phyloP scores from a whole-genome alignment of 2,329 filamentous ascomycete species.

The Aspergillus neoniger region DNA sequence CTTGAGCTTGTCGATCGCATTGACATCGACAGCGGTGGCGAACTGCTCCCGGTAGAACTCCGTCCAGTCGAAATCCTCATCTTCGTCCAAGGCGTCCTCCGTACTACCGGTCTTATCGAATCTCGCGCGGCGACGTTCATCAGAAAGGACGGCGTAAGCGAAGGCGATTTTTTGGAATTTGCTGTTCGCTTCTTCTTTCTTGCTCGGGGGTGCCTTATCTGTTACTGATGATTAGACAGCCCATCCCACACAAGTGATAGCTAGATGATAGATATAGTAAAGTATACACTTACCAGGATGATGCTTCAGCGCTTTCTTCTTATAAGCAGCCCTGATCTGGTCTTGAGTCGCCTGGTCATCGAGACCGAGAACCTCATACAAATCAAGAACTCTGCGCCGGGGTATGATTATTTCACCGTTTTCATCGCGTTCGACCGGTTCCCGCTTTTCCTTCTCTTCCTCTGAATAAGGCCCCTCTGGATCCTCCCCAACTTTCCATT shows the following conservation, averaged over 20 bases:
- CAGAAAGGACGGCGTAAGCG: conserved; percentile 89
- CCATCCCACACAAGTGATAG: too few relatives aligned
- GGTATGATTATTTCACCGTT: conserved; percentile 10
- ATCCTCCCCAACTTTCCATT: too few relatives aligned
- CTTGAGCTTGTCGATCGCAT: conserved; percentile 75
- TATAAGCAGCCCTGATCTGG: conserved; percentile 87
- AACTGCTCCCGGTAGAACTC: conserved; percentile 88
- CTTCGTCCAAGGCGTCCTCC: conserved; percentile 71
- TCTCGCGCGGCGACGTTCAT: conserved; percentile 73
- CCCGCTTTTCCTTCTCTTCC: too few relatives aligned
- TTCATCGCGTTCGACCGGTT: conserved; percentile 5
- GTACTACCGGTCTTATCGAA: conserved; percentile 93
- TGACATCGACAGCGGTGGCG: conserved; percentile 70
- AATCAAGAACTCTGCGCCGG: conserved; percentile 41
- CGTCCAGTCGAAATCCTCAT: conserved; percentile 83
- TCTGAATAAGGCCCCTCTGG: too few relatives aligned
- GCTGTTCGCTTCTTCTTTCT: conserved; percentile 72
- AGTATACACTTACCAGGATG: conserved; percentile 68
- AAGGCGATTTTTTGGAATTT: conserved; percentile 91
- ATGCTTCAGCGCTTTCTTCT: conserved; percentile 82
- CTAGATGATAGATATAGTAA: neutral
- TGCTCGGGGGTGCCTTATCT: conserved; percentile 74
- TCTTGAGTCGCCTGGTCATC: conserved; percentile 70
- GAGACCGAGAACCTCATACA: conserved; percentile 78
- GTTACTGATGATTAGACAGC: conserved; percentile 19